Conservation (phyloP, 202 grass and related monocot genomes). For the Schoenoplectus triqueter region DNA sequence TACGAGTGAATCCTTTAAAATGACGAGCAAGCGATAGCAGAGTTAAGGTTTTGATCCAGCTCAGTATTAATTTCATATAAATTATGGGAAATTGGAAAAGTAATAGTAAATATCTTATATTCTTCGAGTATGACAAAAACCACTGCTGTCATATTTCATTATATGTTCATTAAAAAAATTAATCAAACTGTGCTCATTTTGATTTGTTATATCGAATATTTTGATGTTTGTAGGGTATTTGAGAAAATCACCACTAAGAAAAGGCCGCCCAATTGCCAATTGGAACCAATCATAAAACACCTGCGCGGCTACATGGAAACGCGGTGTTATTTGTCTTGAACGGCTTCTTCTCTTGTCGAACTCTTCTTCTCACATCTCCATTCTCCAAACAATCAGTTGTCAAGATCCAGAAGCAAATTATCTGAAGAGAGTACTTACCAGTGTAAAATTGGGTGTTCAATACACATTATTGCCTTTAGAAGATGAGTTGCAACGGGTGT, state of each 20-base stretch:
- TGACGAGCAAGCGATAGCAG: neutral
- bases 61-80: too few species aligned
- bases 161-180: neutral
- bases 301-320: conserved; percentile 35
- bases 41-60: too few species aligned
- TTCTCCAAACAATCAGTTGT: conserved; percentile 12
- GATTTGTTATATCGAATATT: neutral
- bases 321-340: neutral
- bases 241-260: conserved; percentile 5
- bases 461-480: neutral
- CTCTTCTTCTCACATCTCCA: conserved; percentile 9
- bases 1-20: neutral
- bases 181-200: neutral
- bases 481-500: conserved; percentile 98
- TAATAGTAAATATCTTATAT: neutral
- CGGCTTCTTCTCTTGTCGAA: conserved; percentile 14
- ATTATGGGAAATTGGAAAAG: too few species aligned
- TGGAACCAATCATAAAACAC: conserved; percentile 32
- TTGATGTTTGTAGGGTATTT: conserved; percentile 12
- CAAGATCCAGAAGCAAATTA: neutral
- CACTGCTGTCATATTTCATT: neutral
- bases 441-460: neutral
- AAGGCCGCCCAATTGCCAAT: neutral
- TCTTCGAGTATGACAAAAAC: neutral
- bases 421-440: conserved; percentile 1